Percentiles rank a stretch among this genome's conserved stretches.
Conservation (phyloP, 345 rosid genomes). For the Atalantia buxifolia region DNA sequence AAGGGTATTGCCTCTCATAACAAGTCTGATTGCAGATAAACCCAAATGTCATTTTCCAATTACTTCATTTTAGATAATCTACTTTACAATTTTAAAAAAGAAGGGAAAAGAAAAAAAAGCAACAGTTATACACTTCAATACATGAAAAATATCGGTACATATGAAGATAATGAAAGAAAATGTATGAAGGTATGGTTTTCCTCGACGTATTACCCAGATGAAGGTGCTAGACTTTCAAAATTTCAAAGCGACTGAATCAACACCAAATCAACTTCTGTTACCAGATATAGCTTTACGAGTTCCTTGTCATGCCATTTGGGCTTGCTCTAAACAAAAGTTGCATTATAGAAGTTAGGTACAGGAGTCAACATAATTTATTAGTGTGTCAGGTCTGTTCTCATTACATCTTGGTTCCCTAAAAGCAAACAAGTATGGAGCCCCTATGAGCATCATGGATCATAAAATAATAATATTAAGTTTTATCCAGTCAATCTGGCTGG, state of each 20-base stretch:
- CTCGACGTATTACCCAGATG: neutral
- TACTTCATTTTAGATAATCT: constrained; percentile 1
- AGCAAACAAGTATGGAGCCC: neutral
- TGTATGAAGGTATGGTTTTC: neutral
- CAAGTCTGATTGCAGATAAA: constrained; percentile 53
- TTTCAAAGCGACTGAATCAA: neutral
- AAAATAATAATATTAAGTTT: neutral
- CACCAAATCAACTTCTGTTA: no score
- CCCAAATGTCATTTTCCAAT: constrained; percentile 13
- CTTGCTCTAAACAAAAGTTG: neutral
- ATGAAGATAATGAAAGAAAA: neutral
- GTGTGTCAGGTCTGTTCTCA: neutral
- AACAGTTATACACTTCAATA: neutral
- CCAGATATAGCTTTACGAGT: no score
- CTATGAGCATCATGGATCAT: neutral
- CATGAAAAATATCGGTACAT: neutral
- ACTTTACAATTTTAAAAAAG: neutral
- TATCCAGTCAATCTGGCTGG: neutral
- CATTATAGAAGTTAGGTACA: neutral
- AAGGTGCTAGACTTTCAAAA: neutral
- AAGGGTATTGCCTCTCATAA: constrained; percentile 63
- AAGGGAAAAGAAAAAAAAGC: neutral
- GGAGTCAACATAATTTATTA: neutral
- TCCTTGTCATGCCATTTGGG: no score
- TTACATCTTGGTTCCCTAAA: neutral